A percentile compares a stretch with the other conserved stretches of the same genome.
These are phyloP conservation scores for Neurospora hispaniola DNA, from an alignment of 495 filamentous ascomycete genomes.

Conservation along the genomic window DNA sequence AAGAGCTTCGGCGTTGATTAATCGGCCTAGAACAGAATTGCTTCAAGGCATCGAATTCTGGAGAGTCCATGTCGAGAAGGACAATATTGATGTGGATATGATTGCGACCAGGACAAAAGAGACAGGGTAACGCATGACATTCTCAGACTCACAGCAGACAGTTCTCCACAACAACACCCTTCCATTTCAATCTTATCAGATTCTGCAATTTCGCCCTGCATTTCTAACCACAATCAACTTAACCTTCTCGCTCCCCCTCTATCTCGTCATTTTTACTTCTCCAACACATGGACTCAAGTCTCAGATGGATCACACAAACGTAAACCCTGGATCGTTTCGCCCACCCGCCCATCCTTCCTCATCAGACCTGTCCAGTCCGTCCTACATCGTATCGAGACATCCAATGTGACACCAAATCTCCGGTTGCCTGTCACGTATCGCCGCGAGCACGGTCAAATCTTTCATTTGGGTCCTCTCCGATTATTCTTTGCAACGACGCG, in stretches of 20 bases:
- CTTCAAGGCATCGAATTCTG: not conserved
- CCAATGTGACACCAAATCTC: not conserved
- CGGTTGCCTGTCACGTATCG: not conserved
- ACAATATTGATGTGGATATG: not conserved
- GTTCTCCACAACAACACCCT: not conserved
- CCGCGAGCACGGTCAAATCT: not conserved
- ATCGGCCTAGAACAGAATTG: not conserved
- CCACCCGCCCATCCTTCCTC: not conserved
- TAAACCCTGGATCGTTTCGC: not conserved
- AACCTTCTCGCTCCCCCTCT: not conserved
- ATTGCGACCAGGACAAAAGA: not conserved
- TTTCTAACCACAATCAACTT: not conserved
- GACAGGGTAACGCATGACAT: not conserved
- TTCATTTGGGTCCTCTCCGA: not conserved
- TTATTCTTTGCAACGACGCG: not conserved
- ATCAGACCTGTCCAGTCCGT: not conserved
- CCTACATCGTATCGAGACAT: not conserved
- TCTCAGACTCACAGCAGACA: not conserved
- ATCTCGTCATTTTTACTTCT: not conserved
- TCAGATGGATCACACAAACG: not conserved
- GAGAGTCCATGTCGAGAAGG: not conserved
- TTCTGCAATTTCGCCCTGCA: not conserved
- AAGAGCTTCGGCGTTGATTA: not conserved
- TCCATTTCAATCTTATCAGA: not conserved
- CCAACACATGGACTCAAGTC: not conserved